Evolutionary conservation across 441 rosid species (phyloP).

Genomic region (Populus tomentosa): DNA sequence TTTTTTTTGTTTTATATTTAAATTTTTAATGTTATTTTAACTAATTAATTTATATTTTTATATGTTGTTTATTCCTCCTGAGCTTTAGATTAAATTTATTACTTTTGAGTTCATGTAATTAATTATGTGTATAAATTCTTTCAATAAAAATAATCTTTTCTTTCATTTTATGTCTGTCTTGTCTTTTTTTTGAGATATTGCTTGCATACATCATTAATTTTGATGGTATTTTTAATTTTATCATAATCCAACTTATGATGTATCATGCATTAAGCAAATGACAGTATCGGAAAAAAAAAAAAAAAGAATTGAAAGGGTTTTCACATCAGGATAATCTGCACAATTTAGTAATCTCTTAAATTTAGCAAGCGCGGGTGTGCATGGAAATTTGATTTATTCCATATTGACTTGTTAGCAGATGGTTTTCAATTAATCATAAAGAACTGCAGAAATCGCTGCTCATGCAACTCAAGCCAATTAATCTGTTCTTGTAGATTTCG

Average conservation of each 20-base stretch:
- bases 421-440: not conserved
- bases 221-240: not conserved
- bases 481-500: not conserved
- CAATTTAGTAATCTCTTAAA: not conserved
- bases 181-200: not conserved
- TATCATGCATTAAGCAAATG: not conserved
- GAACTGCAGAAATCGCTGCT: not conserved
- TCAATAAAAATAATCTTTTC: too few species aligned
- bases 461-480: not conserved
- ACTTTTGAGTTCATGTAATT: too few species aligned
- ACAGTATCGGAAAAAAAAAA: too few species aligned
- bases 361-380: not conserved
- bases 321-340: not conserved
- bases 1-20: accelerated
- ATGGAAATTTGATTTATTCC: not conserved
- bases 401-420: not conserved
- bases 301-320: not conserved
- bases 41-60: not conserved
- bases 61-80: conserved; percentile 10
- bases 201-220: too few species aligned
- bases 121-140: too few species aligned
- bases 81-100: not conserved
- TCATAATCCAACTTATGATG: not conserved
- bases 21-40: not conserved
- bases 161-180: too few species aligned